Percentiles rank a stretch among this genome's conserved stretches.
These are phyloP conservation scores for Xylariaceae sp. DNA, from an alignment of 2,329 filamentous ascomycete species.

Conservation along the genomic window DNA sequence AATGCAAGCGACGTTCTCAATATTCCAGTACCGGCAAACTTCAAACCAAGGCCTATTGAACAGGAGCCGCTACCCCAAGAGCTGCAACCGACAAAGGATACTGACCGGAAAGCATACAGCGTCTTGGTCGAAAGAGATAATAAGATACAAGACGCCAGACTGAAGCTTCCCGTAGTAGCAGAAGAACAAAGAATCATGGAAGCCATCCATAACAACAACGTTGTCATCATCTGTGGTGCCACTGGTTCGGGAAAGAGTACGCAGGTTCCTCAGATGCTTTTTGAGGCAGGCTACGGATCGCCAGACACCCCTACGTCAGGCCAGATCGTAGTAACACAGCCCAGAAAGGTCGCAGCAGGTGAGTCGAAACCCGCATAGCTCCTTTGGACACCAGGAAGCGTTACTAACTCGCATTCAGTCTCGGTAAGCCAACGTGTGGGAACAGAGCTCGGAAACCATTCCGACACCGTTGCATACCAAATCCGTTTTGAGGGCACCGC, in stretches of 20 bases:
- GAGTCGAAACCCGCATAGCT: neutral
- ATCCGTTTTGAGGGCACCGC: conserved; percentile 91
- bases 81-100: conserved; percentile 55
- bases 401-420: conserved; percentile 57
- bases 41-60: conserved; percentile 62
- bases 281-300: conserved; percentile 86
- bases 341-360: conserved; percentile 78
- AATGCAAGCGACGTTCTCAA: conserved; percentile 40
- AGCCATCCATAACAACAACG: conserved; percentile 84
- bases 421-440: conserved; percentile 93
- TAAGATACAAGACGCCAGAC: conserved; percentile 70
- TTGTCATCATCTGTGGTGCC: conserved; percentile 86
- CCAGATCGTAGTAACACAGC: conserved; percentile 93
- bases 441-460: conserved; percentile 74
- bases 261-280: conserved; percentile 92
- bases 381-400: neutral
- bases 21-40: conserved; percentile 55
- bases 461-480: conserved; percentile 79
- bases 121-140: conserved; percentile 64
- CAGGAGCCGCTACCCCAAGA: conserved; percentile 66
- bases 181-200: conserved; percentile 99
- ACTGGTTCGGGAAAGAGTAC: conserved; percentile 98
- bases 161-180: conserved; percentile 82
- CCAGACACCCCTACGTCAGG: conserved; percentile 74
- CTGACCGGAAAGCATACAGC: conserved; percentile 66